Evolutionary conservation across 495 filamentous ascomycete species (phyloP).

Genomic region (Lasiosphaeria miniovina): DNA sequence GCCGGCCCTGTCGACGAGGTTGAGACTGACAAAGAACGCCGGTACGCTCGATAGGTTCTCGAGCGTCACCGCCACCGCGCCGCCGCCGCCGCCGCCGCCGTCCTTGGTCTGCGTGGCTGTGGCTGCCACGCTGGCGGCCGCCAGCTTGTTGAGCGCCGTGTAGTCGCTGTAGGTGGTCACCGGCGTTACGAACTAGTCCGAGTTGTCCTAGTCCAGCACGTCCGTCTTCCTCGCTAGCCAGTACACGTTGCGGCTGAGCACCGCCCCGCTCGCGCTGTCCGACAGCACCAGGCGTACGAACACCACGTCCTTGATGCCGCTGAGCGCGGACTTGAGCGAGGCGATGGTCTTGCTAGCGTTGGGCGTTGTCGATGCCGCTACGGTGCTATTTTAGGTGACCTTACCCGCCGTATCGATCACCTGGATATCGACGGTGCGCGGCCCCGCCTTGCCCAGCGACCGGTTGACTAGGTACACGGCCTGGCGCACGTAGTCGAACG

Average conservation of each 20-base stretch:
- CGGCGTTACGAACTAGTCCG: conserved; percentile 59
- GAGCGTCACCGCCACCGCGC: conserved; percentile 36
- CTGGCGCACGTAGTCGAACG: conserved; percentile 49
- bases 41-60: conserved; percentile 53
- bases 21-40: conserved; percentile 56
- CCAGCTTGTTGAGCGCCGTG: conserved; percentile 44
- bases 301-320: conserved; percentile 40
- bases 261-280: conserved; percentile 24
- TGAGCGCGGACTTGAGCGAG: conserved; percentile 32
- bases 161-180: conserved; percentile 53
- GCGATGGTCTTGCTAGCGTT: conserved; percentile 37
- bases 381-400: conserved; percentile 27
- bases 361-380: conserved; percentile 29
- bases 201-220: conserved; percentile 52
- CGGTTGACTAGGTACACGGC: conserved; percentile 55
- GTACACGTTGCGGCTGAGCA: conserved; percentile 60
- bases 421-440: conserved; percentile 47
- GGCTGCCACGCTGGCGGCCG: conserved; percentile 37
- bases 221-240: conserved; percentile 54
- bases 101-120: conserved; percentile 21
- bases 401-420: conserved; percentile 48
- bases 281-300: conserved; percentile 52
- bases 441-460: conserved; percentile 38
- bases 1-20: conserved; percentile 39
- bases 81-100: too few species aligned